These are phyloP conservation scores for Epichloe coenophiala DNA, from an alignment of 2,329 filamentous ascomycete genomes.

Conservation along the genomic window DNA sequence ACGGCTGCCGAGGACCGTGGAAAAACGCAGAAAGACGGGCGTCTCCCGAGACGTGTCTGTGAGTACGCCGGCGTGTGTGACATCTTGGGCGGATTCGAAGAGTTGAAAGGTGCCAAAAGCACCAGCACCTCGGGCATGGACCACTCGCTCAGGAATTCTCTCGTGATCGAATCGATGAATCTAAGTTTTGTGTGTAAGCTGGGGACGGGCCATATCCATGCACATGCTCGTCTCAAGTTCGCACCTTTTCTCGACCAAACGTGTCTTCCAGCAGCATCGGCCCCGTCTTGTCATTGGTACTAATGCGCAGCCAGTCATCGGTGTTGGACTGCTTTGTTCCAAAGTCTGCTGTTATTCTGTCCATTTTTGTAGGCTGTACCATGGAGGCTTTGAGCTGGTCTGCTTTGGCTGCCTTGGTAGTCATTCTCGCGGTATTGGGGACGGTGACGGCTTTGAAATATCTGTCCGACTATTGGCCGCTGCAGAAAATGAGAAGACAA, in stretches of 20 bases:
- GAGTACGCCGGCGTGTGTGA: slow-evolving; percentile 53
- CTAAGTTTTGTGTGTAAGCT: slow-evolving; percentile 20
- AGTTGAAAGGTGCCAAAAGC: slow-evolving; percentile 59
- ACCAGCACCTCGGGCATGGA: slow-evolving; percentile 57
- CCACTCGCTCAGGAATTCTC: slow-evolving; percentile 43
- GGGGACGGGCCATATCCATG: too few relatives aligned
- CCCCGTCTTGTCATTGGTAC: slow-evolving; percentile 48
- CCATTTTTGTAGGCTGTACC: slow-evolving; percentile 42
- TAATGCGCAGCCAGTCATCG: slow-evolving; percentile 64
- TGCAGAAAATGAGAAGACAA: neutral
- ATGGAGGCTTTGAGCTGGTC: slow-evolving; percentile 46
- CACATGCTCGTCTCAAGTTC: slow-evolving; percentile 1
- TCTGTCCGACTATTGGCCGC: neutral
- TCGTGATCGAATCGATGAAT: slow-evolving; percentile 60
- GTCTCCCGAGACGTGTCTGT: slow-evolving; percentile 38
- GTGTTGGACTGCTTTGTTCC: slow-evolving; percentile 60
- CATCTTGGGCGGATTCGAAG: slow-evolving; percentile 51
- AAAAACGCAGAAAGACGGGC: slow-evolving; percentile 44
- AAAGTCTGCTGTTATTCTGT: slow-evolving; percentile 61
- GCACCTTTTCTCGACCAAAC: slow-evolving; percentile 50
- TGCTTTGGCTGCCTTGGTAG: slow-evolving; percentile 37
- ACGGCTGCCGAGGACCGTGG: slow-evolving; percentile 60
- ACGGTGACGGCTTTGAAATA: neutral
- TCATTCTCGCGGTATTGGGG: slow-evolving; percentile 13
- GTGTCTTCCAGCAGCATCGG: slow-evolving; percentile 57